Base-by-base conservation (phyloP, 768 basidiomycete species). In the Pleurotus giganteus region DNA sequence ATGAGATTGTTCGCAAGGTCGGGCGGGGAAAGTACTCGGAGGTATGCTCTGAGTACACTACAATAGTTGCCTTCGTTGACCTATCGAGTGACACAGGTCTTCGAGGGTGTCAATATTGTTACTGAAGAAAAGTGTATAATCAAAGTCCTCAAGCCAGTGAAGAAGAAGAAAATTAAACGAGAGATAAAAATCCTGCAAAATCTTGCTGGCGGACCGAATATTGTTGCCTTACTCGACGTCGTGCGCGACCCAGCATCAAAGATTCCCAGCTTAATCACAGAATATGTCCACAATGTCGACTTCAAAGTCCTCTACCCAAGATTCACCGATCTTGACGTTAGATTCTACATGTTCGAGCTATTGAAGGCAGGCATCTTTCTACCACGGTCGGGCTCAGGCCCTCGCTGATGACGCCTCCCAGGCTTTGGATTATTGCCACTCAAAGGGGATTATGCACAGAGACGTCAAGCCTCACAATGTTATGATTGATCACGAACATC, bases 111-210 rank as follows among this genome's bases (percentile, higher is more conserved):
- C 65, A 91, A 95, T 68, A 85, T 94, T 57, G 84, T 89, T 49
- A 89, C 87, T 57, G 90, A 93, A 63, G 89, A 91, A 72, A 95
- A 95, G 73, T 95, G 94, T 70, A 96, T 96, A 71, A 94, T 98
- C 76, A 98, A 98, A 71, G 96, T 98, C 28, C 80, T 98, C 61
- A 98, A 98, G 71, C 96, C 96, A 0, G 95, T 98, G 36, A 98
- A 98, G 82, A 98, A 98, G 85, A 98, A 98, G 84, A 98, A 98
- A 76, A 98, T 98, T 74, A 98, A 98, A 76, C 83, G 96, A 59
- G 96, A 98, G 75, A 97, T 98, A 70, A 98, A 98, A 79, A 96
- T 98, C 65, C 75, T 98, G 23, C 94, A 95, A 73, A 97, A 98
- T 69, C 80, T 98, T 27, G 92, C 94, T 0, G 95, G 96, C 23